Evolutionary conservation across 2,329 filamentous ascomycete species (phyloP), one percentile per base, ranked within the genome.

Genomic region (Rutstroemia sp.): DNA sequence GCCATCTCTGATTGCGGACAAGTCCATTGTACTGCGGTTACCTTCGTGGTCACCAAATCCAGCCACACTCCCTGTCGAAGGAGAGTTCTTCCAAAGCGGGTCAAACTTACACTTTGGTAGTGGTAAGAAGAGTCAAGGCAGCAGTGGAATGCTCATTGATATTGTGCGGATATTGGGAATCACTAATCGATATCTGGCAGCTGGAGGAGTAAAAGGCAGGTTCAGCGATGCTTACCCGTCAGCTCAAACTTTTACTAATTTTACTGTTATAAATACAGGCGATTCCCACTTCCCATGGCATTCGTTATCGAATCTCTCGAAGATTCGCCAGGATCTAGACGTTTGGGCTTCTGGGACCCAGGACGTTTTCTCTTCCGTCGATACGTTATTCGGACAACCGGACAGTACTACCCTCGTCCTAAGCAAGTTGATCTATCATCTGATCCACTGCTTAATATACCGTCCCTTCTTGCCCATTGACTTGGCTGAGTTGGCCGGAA

Each of bases 211-310:
- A 56, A 94, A 92, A 71, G 55, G 54, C 23, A 45, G 30, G 48
- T 52, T 51, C 17, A 39, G n/a, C 39, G 42, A 51, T 45, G 10
- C 27, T 51, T 25, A 51, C 21, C 6, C 30, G 14, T 21, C 19
- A 38, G 19, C 48, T 34, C 5, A 30, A 36, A 44, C 7, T 25
- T 2, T 23, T 55, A 55, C 52, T 55, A 36, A 55, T 42, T 50
- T 14, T 50, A 21, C 30, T 23, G 8, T n/a, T 34, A 14, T 36
- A 3, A 52, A 23, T 45, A 56, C 40, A 56, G 89, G 89, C 30
- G 89, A 95, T 67, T 91, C 89, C 0, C 89, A 95, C 69, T 95
- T 95, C 62, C 90, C 90, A 9, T 95, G 90, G 90, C 89, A 95
- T 68, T 84, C 88, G 1, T 78, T 92, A 19, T 95, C 90, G 5